phyloP scores from a whole-genome alignment of 2,329 filamentous ascomycete genomes.

The Phyllosticta paracitricarpa region DNA sequence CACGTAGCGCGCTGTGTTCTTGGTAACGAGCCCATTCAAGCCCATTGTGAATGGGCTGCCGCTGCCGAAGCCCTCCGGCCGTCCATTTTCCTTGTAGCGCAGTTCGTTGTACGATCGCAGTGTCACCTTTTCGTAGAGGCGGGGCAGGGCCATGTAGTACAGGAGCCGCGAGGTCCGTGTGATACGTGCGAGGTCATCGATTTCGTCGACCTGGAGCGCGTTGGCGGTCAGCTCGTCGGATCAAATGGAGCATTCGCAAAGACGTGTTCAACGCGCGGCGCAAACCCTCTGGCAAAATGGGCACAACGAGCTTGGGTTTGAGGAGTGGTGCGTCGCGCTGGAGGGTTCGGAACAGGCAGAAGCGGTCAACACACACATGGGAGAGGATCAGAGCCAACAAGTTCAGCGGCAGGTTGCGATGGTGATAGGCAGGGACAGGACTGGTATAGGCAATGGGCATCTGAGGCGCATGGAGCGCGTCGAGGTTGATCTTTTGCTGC shows the following conservation, averaged over 20 bases:
- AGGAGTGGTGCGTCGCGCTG: neutral
- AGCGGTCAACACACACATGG: slow-evolving; percentile 31
- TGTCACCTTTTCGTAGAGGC: slow-evolving; percentile 47
- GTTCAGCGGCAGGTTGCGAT: slow-evolving; percentile 44
- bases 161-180: slow-evolving; percentile 52
- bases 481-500: slow-evolving; percentile 3
- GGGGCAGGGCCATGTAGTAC: slow-evolving; percentile 55
- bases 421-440: slow-evolving; percentile 13
- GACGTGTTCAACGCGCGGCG: neutral
- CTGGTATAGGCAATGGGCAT: slow-evolving; percentile 9
- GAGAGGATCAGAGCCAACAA: slow-evolving; percentile 48
- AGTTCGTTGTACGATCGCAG: slow-evolving; percentile 50
- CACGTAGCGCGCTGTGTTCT: slow-evolving; percentile 44
- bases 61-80: slow-evolving; percentile 51
- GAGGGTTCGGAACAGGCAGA: neutral
- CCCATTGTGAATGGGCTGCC: slow-evolving; percentile 55
- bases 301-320: neutral
- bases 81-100: slow-evolving; percentile 43
- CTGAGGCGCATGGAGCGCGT: neutral
- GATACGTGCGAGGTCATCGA: slow-evolving; percentile 47
- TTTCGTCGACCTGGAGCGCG: slow-evolving; percentile 42
- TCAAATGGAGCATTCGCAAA: neutral
- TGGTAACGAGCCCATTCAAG: slow-evolving; percentile 50
- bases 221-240: neutral
- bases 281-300: neutral